Conservation (phyloP, 306 rosid species). For the Cotoneaster glaucophyllus region DNA sequence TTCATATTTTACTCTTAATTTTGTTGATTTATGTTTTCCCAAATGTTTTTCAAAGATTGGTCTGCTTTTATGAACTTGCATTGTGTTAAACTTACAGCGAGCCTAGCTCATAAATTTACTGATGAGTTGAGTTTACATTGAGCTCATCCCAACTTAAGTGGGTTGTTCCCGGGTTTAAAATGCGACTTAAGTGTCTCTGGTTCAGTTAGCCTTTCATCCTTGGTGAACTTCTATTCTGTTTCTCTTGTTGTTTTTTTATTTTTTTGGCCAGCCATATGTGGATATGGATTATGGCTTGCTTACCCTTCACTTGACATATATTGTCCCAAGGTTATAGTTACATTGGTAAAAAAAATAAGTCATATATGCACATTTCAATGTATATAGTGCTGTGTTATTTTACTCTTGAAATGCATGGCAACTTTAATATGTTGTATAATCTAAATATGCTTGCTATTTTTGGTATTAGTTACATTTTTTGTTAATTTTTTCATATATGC, state of each 20-base stretch:
- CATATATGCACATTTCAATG: not conserved
- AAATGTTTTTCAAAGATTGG: not conserved
- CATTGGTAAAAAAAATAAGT: not conserved
- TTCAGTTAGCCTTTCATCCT: not conserved
- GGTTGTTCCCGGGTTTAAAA: not conserved
- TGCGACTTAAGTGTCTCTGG: not conserved
- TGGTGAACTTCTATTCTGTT: not conserved
- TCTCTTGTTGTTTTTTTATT: not conserved
- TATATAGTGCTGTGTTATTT: not conserved
- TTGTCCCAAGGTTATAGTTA: not conserved
- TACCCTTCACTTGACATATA: not conserved
- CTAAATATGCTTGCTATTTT: conserved; percentile 15
- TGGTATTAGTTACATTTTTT: not conserved
- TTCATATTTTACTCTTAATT: not conserved
- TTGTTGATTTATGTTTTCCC: not conserved
- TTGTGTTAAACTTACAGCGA: not conserved
- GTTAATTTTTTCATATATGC: not conserved
- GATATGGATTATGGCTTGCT: not conserved
- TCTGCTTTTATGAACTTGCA: not conserved
- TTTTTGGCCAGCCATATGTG: not conserved
- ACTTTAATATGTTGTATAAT: not conserved
- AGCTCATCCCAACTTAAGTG: not conserved
- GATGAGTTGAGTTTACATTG: not conserved
- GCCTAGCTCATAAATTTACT: not conserved
- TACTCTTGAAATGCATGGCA: not conserved